Conservation (phyloP, 73 alveolate species). For the Stentor coeruleus region DNA sequence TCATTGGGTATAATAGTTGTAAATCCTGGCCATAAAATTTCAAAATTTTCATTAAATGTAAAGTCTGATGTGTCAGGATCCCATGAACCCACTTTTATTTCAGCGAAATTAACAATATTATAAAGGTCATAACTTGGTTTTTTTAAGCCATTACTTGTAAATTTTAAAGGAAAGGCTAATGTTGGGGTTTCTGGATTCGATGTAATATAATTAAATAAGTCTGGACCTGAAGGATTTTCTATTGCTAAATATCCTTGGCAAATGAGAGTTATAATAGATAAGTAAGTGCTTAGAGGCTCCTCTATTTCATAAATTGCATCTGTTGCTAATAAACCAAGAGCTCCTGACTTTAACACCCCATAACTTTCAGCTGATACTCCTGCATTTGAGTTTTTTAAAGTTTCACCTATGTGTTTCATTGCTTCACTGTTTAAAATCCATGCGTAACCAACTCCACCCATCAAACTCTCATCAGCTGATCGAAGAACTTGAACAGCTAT, state of each 20-base stretch:
- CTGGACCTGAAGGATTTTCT: neutral
- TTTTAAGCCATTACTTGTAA: conserved; percentile 13
- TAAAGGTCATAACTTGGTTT: neutral
- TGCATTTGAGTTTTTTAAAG: neutral
- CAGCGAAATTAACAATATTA: conserved; percentile 10
- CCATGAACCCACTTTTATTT: conserved; percentile 18
- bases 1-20: conserved; percentile 18
- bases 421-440: conserved; percentile 24
- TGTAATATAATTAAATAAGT: neutral
- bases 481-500: conserved; percentile 10
- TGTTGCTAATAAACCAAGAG: conserved; percentile 17
- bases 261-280: neutral
- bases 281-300: neutral
- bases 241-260: conserved; percentile 8
- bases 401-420: neutral
- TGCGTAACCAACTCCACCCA: conserved; percentile 31
- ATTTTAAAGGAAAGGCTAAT: neutral
- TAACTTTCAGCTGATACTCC: neutral
- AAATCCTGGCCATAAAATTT: conserved; percentile 28
- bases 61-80: neutral
- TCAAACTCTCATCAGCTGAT: conserved; percentile 24
- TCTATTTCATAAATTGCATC: neutral
- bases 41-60: neutral
- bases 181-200: conserved; percentile 19
- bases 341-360: conserved; percentile 25